A percentile compares a stretch with the other conserved stretches of the same genome.
Conservation (phyloP, 176 grass and related monocot species). For the Triticum turgidum region DNA sequence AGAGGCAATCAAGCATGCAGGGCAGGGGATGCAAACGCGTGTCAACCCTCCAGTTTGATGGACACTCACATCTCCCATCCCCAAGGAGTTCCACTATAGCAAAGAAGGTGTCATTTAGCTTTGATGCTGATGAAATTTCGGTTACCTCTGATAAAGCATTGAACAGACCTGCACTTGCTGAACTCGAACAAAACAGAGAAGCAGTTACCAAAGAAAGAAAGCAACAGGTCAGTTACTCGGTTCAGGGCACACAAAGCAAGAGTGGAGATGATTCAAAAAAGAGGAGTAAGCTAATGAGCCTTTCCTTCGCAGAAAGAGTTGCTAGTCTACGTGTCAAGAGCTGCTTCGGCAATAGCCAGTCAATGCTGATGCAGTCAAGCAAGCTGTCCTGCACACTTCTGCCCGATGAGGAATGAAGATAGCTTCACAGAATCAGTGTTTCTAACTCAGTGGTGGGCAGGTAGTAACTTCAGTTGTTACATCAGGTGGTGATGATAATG, state of each 20-base stretch:
- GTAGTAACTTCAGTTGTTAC: conserved; percentile 13
- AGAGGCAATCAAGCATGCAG: conserved; percentile 28
- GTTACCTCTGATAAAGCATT: conserved; percentile 26
- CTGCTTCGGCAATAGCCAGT: conserved; percentile 11
- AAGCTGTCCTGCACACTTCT: conserved; percentile 27
- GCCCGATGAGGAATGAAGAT: conserved; percentile 22
- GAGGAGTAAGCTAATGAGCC: conserved; percentile 23
- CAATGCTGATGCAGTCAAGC: conserved; percentile 4
- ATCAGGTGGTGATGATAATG: not conserved
- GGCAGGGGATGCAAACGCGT: conserved; percentile 33
- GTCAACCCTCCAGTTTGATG: conserved; percentile 24
- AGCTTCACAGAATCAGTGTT: not conserved
- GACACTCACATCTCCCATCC: not conserved
- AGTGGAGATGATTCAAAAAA: conserved; percentile 33
- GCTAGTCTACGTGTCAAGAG: not conserved
- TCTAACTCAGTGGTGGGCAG: not conserved
- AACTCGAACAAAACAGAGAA: conserved; percentile 30
- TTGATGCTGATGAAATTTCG: conserved; percentile 19
- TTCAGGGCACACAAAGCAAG: conserved; percentile 9
- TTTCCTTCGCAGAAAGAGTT: conserved; percentile 30
- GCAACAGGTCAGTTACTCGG: not conserved
- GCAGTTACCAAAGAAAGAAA: conserved; percentile 21
- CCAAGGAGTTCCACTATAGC: conserved; percentile 4
- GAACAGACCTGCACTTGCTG: conserved; percentile 20
- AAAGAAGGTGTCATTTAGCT: conserved; percentile 35